Conservation (phyloP, 495 filamentous ascomycete genomes). For the Tetracladium setigerum region DNA sequence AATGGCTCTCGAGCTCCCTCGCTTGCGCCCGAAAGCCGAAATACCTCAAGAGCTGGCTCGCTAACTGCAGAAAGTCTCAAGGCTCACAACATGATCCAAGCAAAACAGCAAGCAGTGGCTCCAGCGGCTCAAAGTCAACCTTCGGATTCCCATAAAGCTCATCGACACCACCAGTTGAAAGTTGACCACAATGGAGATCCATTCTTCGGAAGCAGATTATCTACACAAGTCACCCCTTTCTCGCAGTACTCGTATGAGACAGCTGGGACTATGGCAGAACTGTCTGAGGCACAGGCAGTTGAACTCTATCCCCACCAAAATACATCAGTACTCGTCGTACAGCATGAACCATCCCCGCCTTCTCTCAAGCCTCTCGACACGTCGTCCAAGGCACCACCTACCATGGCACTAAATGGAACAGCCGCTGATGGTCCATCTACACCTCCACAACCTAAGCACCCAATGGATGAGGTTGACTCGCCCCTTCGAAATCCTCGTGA, state of each 20-base stretch:
- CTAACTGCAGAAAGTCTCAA: conserved; percentile 60
- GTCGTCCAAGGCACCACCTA: conserved; percentile 22
- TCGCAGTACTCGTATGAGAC: conserved; percentile 52
- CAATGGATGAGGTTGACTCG: conserved; percentile 50
- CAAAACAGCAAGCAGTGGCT: conserved; percentile 4
- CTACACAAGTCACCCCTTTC: conserved; percentile 47
- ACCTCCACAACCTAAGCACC: conserved; percentile 36
- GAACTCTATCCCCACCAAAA: conserved; percentile 85
- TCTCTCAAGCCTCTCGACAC: conserved; percentile 19
- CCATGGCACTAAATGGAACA: conserved; percentile 31
- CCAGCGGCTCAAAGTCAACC: conserved; percentile 1
- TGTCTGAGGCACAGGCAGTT: conserved; percentile 74
- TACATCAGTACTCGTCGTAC: conserved; percentile 67
- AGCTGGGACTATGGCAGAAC: conserved; percentile 42
- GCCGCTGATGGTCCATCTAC: conserved; percentile 31
- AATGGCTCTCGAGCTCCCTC: conserved; percentile 54
- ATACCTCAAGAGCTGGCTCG: conserved; percentile 51
- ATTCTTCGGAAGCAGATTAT: conserved; percentile 44
- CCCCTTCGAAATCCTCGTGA: conserved; percentile 70
- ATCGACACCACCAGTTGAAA: conserved; percentile 13
- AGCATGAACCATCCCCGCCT: conserved; percentile 40
- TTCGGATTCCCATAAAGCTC: conserved; percentile 11
- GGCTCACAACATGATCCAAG: conserved; percentile 42
- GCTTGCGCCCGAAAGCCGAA: conserved; percentile 55
- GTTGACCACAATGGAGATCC: conserved; percentile 45